phyloP scores from a whole-genome alignment of 179 eudicot species.

The Vitellaria paradoxa region DNA sequence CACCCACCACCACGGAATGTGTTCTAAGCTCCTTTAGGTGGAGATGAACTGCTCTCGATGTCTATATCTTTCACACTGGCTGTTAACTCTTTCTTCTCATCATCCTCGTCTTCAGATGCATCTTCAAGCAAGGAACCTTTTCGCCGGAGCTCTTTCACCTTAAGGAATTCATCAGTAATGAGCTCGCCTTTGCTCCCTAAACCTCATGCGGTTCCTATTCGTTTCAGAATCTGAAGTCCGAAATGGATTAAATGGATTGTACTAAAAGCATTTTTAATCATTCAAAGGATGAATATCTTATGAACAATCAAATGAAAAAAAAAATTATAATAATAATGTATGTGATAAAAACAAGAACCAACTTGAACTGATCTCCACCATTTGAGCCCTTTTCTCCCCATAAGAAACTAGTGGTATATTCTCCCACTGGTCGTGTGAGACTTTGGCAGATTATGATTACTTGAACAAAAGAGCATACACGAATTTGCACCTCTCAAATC shows the following conservation, averaged over 20 bases:
- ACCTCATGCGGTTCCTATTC: conserved; percentile 32
- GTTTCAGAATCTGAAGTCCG: conserved; percentile 29
- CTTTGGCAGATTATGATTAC: too few relatives aligned
- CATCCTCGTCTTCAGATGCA: conserved; percentile 30
- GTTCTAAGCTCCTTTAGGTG: conserved; percentile 2
- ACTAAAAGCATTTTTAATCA: neutral
- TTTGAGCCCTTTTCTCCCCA: too few relatives aligned
- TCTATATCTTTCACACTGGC: conserved; percentile 25
- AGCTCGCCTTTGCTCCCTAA: conserved; percentile 75
- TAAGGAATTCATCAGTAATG: conserved; percentile 80
- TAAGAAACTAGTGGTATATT: too few relatives aligned
- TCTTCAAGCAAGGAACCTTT: conserved; percentile 57
- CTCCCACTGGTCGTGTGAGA: too few relatives aligned
- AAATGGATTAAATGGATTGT: neutral
- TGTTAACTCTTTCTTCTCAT: conserved; percentile 11
- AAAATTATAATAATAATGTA: too few relatives aligned
- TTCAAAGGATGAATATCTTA: too few relatives aligned
- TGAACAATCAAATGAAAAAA: too few relatives aligned
- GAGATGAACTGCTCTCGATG: neutral
- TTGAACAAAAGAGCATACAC: too few relatives aligned
- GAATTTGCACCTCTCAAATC: too few relatives aligned
- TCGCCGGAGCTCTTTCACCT: conserved; percentile 71
- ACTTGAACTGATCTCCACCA: too few relatives aligned
- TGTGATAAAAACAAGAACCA: too few relatives aligned
- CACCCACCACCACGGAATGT: neutral